These are phyloP conservation scores for Solioccasus polychromus DNA, from an alignment of 768 basidiomycete species.

Conservation along the genomic window DNA sequence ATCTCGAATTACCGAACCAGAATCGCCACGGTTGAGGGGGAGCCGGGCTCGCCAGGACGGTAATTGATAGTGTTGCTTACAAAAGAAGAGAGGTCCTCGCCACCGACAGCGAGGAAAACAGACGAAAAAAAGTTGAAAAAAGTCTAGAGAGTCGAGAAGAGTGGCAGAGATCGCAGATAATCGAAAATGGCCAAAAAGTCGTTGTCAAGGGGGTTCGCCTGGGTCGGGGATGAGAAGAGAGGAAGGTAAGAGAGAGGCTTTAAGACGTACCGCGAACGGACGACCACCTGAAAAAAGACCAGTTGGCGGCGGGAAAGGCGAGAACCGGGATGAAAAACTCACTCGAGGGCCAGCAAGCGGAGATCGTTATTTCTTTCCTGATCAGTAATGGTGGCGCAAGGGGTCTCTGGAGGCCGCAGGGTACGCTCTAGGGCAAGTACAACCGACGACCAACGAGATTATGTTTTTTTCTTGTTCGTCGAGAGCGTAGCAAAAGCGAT, in stretches of 20 bases:
- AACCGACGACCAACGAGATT: constrained; percentile 19
- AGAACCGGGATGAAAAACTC: constrained; percentile 31
- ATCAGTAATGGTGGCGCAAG: constrained; percentile 64
- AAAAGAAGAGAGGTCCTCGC: constrained; percentile 66
- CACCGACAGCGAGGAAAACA: constrained; percentile 65
- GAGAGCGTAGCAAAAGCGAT: constrained; percentile 21
- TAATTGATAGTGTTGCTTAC: constrained; percentile 43
- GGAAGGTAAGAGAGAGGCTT: constrained; percentile 4
- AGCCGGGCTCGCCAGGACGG: constrained; percentile 63
- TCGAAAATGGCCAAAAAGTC: constrained; percentile 1
- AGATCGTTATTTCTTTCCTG: constrained; percentile 77
- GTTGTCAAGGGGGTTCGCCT: constrained; percentile 83
- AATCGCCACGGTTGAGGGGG: constrained; percentile 70
- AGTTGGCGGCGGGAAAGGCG: constrained; percentile 11
- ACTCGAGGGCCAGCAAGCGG: constrained; percentile 80
- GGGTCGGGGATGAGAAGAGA: constrained; percentile 21
- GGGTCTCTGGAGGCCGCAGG: constrained; percentile 40
- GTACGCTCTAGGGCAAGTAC: constrained; percentile 17
- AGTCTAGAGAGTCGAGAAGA: constrained; percentile 1
- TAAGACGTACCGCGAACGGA: constrained; percentile 64
- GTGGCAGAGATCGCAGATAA: constrained; percentile 8
- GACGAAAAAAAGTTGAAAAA: constrained; percentile 11
- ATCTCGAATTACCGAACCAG: constrained; percentile 65
- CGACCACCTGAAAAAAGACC: constrained; percentile 57
- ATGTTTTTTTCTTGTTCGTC: constrained; percentile 11